Evolutionary conservation across 1,284 basidiomycete species (phyloP).

Genomic region (Cerrena zonata): DNA sequence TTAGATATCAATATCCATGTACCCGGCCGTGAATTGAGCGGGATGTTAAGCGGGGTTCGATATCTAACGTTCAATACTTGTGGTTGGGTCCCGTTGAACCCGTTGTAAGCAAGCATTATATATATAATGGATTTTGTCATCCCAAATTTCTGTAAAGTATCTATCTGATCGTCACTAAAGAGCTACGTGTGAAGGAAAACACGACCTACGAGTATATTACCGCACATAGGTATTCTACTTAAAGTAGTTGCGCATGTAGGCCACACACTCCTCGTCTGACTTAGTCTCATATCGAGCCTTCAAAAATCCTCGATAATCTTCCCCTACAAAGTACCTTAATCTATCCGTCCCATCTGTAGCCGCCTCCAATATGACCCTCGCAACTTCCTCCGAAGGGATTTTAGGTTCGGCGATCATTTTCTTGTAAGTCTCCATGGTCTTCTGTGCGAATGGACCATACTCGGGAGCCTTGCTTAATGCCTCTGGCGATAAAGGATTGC

Average conservation of each 20-base stretch:
- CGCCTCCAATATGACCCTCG: conserved; percentile 1
- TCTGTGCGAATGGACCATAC: conserved; percentile 1
- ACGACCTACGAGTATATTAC: too few species aligned
- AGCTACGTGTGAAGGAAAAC: too few species aligned
- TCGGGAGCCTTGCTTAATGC: background rate
- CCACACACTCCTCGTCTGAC: conserved; percentile 7
- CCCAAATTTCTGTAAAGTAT: too few species aligned
- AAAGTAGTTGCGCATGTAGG: conserved; percentile 7
- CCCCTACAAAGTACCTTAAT: conserved; percentile 5
- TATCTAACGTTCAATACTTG: too few species aligned
- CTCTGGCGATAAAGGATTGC: background rate
- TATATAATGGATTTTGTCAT: too few species aligned
- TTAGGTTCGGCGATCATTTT: conserved; percentile 3
- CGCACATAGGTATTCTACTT: too few species aligned
- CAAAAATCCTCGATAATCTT: conserved; percentile 4
- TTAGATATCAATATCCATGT: too few species aligned
- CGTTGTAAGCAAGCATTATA: too few species aligned
- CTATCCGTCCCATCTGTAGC: conserved; percentile 8
- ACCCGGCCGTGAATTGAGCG: too few species aligned
- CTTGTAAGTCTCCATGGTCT: conserved; percentile 1
- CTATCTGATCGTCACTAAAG: too few species aligned
- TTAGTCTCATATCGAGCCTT: conserved; percentile 4
- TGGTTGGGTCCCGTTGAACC: too few species aligned
- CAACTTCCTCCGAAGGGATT: conserved; percentile 4
- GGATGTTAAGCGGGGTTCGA: too few species aligned